Conservation (phyloP, 2,329 filamentous ascomycete species). For the Microsporum canis region DNA sequence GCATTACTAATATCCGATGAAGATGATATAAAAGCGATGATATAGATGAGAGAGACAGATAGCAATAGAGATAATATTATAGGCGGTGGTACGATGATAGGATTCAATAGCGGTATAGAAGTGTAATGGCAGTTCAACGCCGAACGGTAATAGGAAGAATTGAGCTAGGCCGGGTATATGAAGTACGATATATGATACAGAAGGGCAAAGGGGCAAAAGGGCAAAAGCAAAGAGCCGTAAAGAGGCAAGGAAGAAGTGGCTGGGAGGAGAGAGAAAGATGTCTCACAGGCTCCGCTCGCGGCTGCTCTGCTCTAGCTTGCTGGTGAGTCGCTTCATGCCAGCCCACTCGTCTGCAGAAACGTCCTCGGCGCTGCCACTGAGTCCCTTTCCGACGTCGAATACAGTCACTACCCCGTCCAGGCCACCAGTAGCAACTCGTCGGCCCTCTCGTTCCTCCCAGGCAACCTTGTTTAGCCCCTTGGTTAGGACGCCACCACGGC, state of each 20-base stretch:
- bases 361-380: slow-evolving; percentile 70
- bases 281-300: slow-evolving; percentile 12
- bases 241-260: background rate
- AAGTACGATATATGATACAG: slow-evolving; percentile 2
- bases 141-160: background rate
- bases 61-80: background rate
- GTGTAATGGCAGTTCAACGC: no score
- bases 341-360: slow-evolving; percentile 84
- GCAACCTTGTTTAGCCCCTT: slow-evolving; percentile 88
- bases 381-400: slow-evolving; percentile 69
- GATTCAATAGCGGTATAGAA: no score
- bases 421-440: slow-evolving; percentile 76
- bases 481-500: slow-evolving; percentile 55
- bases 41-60: background rate
- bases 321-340: slow-evolving; percentile 79
- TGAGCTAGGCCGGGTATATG: slow-evolving; percentile 1
- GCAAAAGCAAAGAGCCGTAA: background rate
- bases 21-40: background rate
- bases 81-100: background rate
- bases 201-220: background rate
- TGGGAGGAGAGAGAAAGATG: background rate
- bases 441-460: slow-evolving; percentile 86
- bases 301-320: slow-evolving; percentile 52
- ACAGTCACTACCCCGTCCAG: slow-evolving; percentile 83
- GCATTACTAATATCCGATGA: background rate